Percentiles rank a stretch among this genome's conserved stretches.
Evolutionary conservation across 371 early-diverging fungal genomes (phyloP).

Genomic region (Basidiobolus meristosporus): DNA sequence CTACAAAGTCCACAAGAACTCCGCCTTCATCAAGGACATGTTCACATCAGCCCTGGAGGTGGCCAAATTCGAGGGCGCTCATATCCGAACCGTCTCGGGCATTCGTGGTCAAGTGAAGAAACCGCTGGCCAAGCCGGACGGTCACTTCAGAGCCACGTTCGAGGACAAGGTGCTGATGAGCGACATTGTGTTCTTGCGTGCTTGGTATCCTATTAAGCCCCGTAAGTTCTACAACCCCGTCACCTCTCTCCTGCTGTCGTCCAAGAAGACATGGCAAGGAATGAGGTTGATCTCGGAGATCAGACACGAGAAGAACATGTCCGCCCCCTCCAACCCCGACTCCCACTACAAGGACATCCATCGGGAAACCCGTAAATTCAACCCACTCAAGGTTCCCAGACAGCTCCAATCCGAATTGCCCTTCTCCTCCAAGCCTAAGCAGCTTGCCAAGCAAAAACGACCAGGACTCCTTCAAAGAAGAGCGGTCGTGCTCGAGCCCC

Average conservation of each 20-base stretch:
- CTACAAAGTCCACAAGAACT: slow-evolving; percentile 89
- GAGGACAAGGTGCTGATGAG: slow-evolving; percentile 94
- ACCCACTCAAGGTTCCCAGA: slow-evolving; percentile 67
- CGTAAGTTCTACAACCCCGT: slow-evolving; percentile 91
- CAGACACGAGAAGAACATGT: slow-evolving; percentile 45
- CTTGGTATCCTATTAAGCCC: slow-evolving; percentile 91
- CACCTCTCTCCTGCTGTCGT: slow-evolving; percentile 57
- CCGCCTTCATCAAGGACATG: slow-evolving; percentile 98
- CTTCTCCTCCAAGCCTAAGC: slow-evolving; percentile 80
- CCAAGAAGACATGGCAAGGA: slow-evolving; percentile 62
- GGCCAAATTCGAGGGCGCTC: slow-evolving; percentile 95
- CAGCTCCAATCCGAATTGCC: slow-evolving; percentile 67
- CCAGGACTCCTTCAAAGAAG: slow-evolving; percentile 33
- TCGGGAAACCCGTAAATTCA: slow-evolving; percentile 67
- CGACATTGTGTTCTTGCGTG: slow-evolving; percentile 92
- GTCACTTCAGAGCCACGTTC: slow-evolving; percentile 97
- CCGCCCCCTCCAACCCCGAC: slow-evolving; percentile 51
- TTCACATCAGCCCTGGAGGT: slow-evolving; percentile 96
- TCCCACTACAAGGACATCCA: slow-evolving; percentile 75
- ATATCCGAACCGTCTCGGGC: slow-evolving; percentile 90
- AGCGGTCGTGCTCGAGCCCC: slow-evolving; percentile 77
- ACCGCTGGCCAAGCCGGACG: slow-evolving; percentile 62
- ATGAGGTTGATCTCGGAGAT: slow-evolving; percentile 84
- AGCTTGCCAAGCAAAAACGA: slow-evolving; percentile 19
- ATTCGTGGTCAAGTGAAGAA: slow-evolving; percentile 98